A percentile compares a stretch with the other conserved stretches of the same genome.
These are phyloP conservation scores for Cercophora samala DNA, from an alignment of 495 filamentous ascomycete genomes.

Conservation along the genomic window DNA sequence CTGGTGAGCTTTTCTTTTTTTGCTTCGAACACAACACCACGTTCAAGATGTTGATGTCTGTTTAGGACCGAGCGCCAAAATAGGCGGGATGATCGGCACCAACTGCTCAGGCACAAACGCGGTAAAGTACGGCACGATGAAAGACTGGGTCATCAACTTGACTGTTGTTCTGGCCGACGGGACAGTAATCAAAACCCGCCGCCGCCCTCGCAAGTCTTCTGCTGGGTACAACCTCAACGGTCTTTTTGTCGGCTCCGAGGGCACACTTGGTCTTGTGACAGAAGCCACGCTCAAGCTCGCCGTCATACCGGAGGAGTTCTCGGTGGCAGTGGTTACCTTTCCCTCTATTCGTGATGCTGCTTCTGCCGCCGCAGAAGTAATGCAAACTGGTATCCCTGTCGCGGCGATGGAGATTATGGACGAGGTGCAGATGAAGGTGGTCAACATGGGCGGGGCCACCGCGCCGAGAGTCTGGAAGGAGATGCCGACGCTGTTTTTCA, in stretches of 20 bases:
- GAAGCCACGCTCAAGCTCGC: conserved; percentile 73
- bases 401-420: conserved; percentile 83
- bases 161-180: conserved; percentile 79
- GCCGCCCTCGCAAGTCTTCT: conserved; percentile 71
- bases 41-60: background rate
- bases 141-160: conserved; percentile 79
- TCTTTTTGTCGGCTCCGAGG: conserved; percentile 74
- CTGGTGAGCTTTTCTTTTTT: conserved; percentile 46
- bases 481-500: conserved; percentile 78
- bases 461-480: conserved; percentile 68
- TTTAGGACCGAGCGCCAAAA: conserved; percentile 58
- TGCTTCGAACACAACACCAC: background rate
- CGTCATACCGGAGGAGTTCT: conserved; percentile 66
- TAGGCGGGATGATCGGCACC: conserved; percentile 75
- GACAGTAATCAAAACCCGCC: conserved; percentile 71
- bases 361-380: conserved; percentile 62
- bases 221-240: conserved; percentile 78
- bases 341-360: conserved; percentile 70
- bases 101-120: conserved; percentile 80
- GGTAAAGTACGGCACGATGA: conserved; percentile 80
- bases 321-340: conserved; percentile 74
- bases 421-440: conserved; percentile 75
- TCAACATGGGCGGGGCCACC: conserved; percentile 69
- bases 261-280: conserved; percentile 73
- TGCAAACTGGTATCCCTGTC: conserved; percentile 69